Base-by-base conservation (phyloP, 1,284 basidiomycete genomes). In the Ceratobasidium theobromae region DNA sequence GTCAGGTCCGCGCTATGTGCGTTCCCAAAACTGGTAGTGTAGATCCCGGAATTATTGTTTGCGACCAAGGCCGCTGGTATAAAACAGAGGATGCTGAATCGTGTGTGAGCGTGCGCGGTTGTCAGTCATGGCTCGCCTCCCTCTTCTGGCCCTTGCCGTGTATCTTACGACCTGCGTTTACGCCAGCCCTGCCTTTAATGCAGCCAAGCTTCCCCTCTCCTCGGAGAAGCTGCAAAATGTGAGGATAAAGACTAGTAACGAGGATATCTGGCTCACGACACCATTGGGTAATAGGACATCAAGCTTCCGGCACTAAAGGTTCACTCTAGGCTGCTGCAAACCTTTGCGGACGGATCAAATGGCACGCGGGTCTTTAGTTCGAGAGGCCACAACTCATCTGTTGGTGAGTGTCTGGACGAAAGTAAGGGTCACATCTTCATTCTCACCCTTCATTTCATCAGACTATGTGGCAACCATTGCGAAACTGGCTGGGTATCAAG, bases 391-490 rank as follows among this genome's bases (percentile, higher is more conserved):
- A 62, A 62, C 32, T 46, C 58, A 1, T 62, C 58, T 28, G 58
- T 62, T 52, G 58, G 58, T 62, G 16, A 51, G 58, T 41, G 12
- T 27, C 6, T 23, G 9, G 43, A 46, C 11, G 18, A 53, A 3
- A 28, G 12, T 33, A 14, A 23, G 25, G 27, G 4, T 33, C 12
- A 2, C 28, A 51, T 28, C 35, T 8, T 38, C 9, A 38, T 8
- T 38, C 16, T 16, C 16, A 8, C 35, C 35, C 35, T 40, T 21
- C 18, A 49, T 2, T 35, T 21, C 11, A 23, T 40, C 25, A 62
- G 58, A 62, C 32, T 62, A 62, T 30, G 58, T 62, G 46, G 58
- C 58, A 16, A 52, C 46, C 23, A 51, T 62, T 52, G 58, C 58
- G 21, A 52, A 62, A 25, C 21, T 62, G 32, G 58, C 58, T 5